phyloP scores from a whole-genome alignment of 2,329 filamentous ascomycete genomes.

The Calcarisporium arbuscula region DNA sequence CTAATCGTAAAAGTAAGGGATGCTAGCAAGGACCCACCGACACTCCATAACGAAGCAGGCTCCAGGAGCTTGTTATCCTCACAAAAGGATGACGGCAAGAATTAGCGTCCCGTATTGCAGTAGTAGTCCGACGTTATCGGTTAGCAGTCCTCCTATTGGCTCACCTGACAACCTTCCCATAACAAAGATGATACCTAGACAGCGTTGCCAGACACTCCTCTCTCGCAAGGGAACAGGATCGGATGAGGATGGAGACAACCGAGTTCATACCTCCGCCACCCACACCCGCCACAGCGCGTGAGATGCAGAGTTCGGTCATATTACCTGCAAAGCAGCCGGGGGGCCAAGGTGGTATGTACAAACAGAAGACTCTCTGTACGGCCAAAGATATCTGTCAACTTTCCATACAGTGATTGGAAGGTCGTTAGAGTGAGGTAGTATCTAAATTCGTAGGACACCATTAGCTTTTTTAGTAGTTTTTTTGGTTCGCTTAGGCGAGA shows the following conservation, averaged over 20 bases:
- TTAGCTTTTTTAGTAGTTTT: no score
- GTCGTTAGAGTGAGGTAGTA: constrained; percentile 69
- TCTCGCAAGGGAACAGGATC: constrained; percentile 66
- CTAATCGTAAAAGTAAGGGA: no score
- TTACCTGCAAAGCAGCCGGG: constrained; percentile 59
- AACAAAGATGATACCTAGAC: constrained; percentile 65
- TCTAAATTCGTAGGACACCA: no score
- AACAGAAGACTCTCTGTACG: constrained; percentile 60
- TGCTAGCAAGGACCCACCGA: no score
- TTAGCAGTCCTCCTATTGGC: constrained; percentile 64
- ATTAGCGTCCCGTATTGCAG: no score
- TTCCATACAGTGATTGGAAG: constrained; percentile 70
- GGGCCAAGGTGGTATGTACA: constrained; percentile 56
- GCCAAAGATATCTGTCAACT: constrained; percentile 65
- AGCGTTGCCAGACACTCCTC: constrained; percentile 67
- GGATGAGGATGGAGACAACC: constrained; percentile 60
- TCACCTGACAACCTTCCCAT: constrained; percentile 64
- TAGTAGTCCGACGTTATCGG: no score
- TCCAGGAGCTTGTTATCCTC: no score
- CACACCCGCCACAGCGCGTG: constrained; percentile 46
- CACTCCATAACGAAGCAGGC: no score
- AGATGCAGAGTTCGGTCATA: constrained; percentile 60
- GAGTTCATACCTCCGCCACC: constrained; percentile 69
- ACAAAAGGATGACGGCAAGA: no score
- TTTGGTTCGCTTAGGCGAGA: no score